phyloP scores from a whole-genome alignment of 495 filamentous ascomycete species.

The Penicillium diatomitis region DNA sequence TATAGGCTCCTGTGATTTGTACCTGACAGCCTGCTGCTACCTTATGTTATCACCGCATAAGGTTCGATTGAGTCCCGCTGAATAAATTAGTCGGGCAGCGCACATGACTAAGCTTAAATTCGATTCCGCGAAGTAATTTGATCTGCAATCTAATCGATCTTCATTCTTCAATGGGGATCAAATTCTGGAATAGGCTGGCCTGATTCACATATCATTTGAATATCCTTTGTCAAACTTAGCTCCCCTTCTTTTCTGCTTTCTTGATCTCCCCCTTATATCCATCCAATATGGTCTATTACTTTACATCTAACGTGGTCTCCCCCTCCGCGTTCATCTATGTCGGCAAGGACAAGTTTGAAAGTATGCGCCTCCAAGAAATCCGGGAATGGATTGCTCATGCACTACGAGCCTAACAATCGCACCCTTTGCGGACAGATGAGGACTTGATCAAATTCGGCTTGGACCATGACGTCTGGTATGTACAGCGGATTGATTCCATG shows the following conservation, averaged over 20 bases:
- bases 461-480: constrained; percentile 92
- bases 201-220: neutral
- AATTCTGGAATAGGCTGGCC: too few species aligned
- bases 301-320: constrained; percentile 71
- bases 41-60: too few species aligned
- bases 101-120: constrained; percentile 3
- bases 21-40: too few species aligned
- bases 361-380: constrained; percentile 39
- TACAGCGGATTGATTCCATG: neutral
- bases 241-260: constrained; percentile 90
- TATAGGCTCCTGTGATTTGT: too few species aligned
- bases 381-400: constrained; percentile 1
- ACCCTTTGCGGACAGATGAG: constrained; percentile 56
- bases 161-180: too few species aligned
- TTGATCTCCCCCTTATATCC: constrained; percentile 49
- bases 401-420: constrained; percentile 12
- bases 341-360: constrained; percentile 98
- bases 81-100: too few species aligned
- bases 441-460: constrained; percentile 87
- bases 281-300: constrained; percentile 82
- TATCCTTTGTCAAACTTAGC: constrained; percentile 52
- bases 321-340: constrained; percentile 84
- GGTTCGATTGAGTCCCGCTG: too few species aligned
- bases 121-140: neutral
- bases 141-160: neutral